Evolutionary conservation across 805 yeast genomes (phyloP), one percentile per base, ranked within the genome.

Genomic region (Saccharomycopsis babjevae): DNA sequence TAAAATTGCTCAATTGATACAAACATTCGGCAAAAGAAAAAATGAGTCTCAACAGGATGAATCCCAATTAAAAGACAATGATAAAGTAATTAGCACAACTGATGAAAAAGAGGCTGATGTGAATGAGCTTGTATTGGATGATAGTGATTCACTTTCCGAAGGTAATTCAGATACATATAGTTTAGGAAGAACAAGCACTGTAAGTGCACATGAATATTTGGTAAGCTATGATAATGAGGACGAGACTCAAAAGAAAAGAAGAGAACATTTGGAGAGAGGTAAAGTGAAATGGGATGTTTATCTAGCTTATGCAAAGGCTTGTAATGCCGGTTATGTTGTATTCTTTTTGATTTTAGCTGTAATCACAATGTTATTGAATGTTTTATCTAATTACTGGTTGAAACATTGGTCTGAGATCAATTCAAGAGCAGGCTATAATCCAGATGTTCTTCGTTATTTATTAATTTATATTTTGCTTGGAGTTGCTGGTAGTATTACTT

Each of bases 331-430:
- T 57, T 83, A 82, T 63, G 96, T 91, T 18, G 30, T 77, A 0
- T 18, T 86, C 1, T 86, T 85, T 69, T 66, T 90, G 57, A 58
- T 70, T 0, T 77, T 83, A 65, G 78, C 88, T 64, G 68, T 86
- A n/a, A 56, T 79, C 5, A 79, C 89, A 0, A 86, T 83, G 80
- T 70, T 79, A 11, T 68, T 84, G 57, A 79, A 84, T 61, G 93
- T 89, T 57, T 74, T 75, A 54, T 84, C 91, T 42, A 91, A 86
- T 70, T 82, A 93, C 59, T 94, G 99, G 99, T 81, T 94, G 68
- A 94, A 94, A 72, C 89, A 89, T 72, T 94, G 99, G 99, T 89
- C 98, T 13, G 99, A 94, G 71, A 82, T 87, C 25, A 94, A 93
- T 70, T 79, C 92, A 3, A 74, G 72, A 54, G 70, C 74, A 43